Evolutionary conservation across 116 monocot species (phyloP).

Genomic region (Phalaenopsis hybrid): DNA sequence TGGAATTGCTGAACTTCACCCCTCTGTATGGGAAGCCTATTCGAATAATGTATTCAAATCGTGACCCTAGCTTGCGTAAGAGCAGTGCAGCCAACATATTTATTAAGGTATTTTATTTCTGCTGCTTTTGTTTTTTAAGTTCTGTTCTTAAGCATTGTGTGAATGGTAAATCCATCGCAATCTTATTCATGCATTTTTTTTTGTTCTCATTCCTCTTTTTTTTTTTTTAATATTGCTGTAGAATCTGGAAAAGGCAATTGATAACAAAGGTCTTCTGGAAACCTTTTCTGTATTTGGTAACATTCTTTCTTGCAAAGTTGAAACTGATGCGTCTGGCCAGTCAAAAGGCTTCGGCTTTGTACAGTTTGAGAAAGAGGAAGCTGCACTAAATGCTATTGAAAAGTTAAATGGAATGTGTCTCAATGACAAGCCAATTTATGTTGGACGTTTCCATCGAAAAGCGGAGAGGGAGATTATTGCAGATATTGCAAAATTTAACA

Average conservation of each 20-base stretch:
- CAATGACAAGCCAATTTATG: conserved; percentile 92
- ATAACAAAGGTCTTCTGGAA: conserved; percentile 91
- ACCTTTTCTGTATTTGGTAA: conserved; percentile 86
- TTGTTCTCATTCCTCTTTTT: neutral
- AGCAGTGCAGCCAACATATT: conserved; percentile 93
- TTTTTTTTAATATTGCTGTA: conserved; percentile 21
- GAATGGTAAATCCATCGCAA: neutral
- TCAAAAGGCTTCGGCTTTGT: conserved; percentile 98
- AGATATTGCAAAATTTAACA: conserved; percentile 50
- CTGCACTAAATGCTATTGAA: conserved; percentile 71
- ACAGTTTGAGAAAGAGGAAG: conserved; percentile 76
- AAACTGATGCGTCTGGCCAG: conserved; percentile 64
- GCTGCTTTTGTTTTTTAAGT: neutral
- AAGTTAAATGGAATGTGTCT: conserved; percentile 92
- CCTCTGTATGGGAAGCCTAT: conserved; percentile 83
- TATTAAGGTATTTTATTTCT: conserved; percentile 57
- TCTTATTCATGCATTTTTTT: neutral
- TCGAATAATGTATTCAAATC: conserved; percentile 90
- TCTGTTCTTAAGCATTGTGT: neutral
- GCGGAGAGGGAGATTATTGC: conserved; percentile 69
- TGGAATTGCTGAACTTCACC: conserved; percentile 79
- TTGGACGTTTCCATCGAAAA: conserved; percentile 80
- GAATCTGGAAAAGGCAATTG: conserved; percentile 90
- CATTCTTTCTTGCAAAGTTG: conserved; percentile 93
- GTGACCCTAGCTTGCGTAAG: conserved; percentile 79